Evolutionary conservation across 768 basidiomycete genomes (phyloP).

Genomic region (Podaxis sp.): DNA sequence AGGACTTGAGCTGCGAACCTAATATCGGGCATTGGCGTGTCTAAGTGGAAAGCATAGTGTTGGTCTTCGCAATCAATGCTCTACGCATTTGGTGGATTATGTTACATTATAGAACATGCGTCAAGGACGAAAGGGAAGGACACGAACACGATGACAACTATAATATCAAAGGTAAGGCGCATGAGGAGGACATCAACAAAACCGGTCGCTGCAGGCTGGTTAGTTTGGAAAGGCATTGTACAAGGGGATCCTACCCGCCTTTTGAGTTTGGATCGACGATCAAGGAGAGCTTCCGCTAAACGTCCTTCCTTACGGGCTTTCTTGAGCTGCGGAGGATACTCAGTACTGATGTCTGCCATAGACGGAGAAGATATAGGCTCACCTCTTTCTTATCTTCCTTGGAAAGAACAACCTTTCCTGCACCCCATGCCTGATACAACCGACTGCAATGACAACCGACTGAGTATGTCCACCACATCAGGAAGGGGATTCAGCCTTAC

Average conservation of each 20-base stretch:
- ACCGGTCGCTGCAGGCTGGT: constrained; percentile 37
- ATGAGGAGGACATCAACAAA: constrained; percentile 32
- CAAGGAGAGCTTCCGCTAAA: constrained; percentile 75
- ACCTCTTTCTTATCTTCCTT: constrained; percentile 71
- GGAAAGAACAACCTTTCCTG: constrained; percentile 69
- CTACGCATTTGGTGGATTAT: not conserved
- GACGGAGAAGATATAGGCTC: constrained; percentile 15
- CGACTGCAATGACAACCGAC: constrained; percentile 38
- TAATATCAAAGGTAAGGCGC: not conserved
- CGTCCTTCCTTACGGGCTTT: constrained; percentile 75
- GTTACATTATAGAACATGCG: not conserved
- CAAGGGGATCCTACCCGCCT: constrained; percentile 40
- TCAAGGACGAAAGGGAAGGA: not conserved
- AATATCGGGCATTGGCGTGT: not conserved
- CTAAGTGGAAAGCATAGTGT: not conserved
- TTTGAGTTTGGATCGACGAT: constrained; percentile 83
- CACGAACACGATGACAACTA: not conserved
- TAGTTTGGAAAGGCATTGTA: not conserved
- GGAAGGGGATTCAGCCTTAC: constrained; percentile 36
- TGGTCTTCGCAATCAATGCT: not conserved
- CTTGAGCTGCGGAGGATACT: constrained; percentile 50
- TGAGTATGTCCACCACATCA: not conserved
- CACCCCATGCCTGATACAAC: constrained; percentile 81
- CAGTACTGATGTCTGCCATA: not conserved
- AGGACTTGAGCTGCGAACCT: not conserved